A percentile compares a stretch with the other conserved stretches of the same genome.
These are phyloP conservation scores for Starmerella etchellsii DNA, from an alignment of 805 yeast species.

Conservation along the genomic window DNA sequence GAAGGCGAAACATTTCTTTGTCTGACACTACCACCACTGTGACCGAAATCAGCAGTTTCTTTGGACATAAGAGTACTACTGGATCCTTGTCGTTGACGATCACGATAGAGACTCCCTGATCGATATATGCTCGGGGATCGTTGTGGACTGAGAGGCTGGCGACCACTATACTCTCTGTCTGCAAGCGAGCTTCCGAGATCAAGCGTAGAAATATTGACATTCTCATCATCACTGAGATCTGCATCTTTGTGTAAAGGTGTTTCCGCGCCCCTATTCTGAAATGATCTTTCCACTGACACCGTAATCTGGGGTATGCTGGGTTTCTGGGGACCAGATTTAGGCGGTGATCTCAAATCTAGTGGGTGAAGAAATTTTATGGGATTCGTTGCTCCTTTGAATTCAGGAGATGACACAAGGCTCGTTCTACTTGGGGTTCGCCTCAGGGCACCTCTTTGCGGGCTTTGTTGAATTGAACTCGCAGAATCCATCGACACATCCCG, in stretches of 20 bases:
- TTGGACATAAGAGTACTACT: neutral
- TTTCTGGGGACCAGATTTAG: neutral
- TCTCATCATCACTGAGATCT: no score
- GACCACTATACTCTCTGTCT: no score
- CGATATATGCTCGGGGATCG: neutral
- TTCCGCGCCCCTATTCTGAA: constrained; percentile 1
- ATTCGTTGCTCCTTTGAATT: neutral
- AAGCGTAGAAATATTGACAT: no score
- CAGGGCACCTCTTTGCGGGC: neutral
- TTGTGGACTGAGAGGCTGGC: neutral
- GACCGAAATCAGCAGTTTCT: neutral
- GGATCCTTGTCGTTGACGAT: neutral
- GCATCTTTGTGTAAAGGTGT: neutral
- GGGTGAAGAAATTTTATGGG: neutral
- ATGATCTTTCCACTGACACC: constrained; percentile 8
- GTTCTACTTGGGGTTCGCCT: neutral
- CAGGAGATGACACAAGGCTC: neutral
- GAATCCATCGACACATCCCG: neutral
- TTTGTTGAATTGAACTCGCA: neutral
- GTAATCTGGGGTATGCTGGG: constrained; percentile 1
- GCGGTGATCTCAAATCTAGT: neutral
- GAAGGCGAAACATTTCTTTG: no score
- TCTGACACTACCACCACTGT: no score
- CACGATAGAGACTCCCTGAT: no score
- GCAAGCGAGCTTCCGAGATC: no score